Evolutionary conservation across 2,329 filamentous ascomycete species (phyloP).

Genomic region (Phyllosticta citriasiana): DNA sequence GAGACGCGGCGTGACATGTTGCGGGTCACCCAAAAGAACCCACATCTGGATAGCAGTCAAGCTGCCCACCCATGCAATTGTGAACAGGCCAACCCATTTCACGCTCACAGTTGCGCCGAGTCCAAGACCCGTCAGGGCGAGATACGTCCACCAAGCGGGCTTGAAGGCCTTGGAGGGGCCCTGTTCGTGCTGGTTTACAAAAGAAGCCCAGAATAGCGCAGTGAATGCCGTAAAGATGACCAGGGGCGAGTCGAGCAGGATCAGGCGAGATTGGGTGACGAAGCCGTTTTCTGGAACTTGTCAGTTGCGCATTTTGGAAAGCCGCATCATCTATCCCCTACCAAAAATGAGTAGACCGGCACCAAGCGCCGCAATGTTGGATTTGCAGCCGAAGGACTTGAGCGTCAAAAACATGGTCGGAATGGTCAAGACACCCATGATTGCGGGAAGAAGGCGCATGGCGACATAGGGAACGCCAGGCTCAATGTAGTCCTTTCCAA

Average conservation of each 20-base stretch:
- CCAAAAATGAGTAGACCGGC: conserved; percentile 84
- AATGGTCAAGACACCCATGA: conserved; percentile 79
- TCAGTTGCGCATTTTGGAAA: conserved; percentile 13
- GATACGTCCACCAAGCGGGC: conserved; percentile 96
- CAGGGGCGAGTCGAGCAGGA: conserved; percentile 89
- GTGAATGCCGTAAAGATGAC: conserved; percentile 91
- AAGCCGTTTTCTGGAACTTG: conserved; percentile 71
- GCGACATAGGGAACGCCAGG: conserved; percentile 92
- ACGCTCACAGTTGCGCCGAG: conserved; percentile 88
- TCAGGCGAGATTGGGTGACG: conserved; percentile 86
- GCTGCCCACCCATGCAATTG: conserved; percentile 92
- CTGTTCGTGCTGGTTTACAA: conserved; percentile 93
- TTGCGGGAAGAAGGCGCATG: conserved; percentile 87
- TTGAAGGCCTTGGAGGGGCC: conserved; percentile 82
- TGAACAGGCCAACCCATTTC: conserved; percentile 98
- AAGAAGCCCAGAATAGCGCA: conserved; percentile 79
- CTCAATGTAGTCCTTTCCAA: conserved; percentile 96
- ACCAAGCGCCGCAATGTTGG: conserved; percentile 72
- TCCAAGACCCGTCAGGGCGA: conserved; percentile 73
- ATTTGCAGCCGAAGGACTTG: conserved; percentile 82
- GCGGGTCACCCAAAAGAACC: conserved; percentile 83
- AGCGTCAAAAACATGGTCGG: conserved; percentile 92
- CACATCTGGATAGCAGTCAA: conserved; percentile 89
- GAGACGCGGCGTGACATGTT: conserved; percentile 72
- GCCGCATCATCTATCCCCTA: conserved; percentile 25